Base-by-base conservation (phyloP, 2,329 filamentous ascomycete genomes). In the Aureobasidium sp. region DNA sequence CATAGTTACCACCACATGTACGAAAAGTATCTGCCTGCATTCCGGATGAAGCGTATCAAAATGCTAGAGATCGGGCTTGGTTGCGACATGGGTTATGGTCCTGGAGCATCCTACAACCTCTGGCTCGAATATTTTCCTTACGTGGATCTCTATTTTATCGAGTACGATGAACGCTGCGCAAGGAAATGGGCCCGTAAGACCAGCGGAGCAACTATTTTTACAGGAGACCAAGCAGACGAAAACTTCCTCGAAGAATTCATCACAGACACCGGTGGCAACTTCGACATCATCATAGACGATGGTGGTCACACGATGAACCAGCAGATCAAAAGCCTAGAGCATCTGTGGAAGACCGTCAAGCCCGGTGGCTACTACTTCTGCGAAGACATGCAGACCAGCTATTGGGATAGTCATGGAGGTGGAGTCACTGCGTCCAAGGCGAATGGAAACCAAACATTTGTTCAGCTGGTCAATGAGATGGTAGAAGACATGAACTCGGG, bases 1-100 rank as follows among this genome's bases (percentile, higher is more conserved):
- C 78, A 80, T 68, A 73, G 75, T 31, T 82, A 81, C 64, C 76
- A 80, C 29, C 70, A 76, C 66, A 78, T 82, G 75, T 81, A 82
- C 70, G 75, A 81, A 54, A 79, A 78, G 65, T 77, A 81, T 42
- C 72, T 82, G 4, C 70, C 73, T 1, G 65, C 71, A 1, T 66
- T 77, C 27, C 75, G 78, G 43, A 71, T 76, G 64, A 68, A 72
- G 47, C 73, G 67, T 36, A 25, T 81, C 62, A 82, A 80, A 69
- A 74, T 82, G 69, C 77, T 82, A 7, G 79, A 81, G 62, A 80
- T 81, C 58, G 78, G 80, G 1, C 76, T 82, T 9, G 80, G 79
- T 13, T 82, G 80, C 69, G 75, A 77, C 59, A 78, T 78, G 77
- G 62, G 64, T 6, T 78, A 80, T 36, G 78, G 78, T 9, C 78